Percentiles rank a stretch among this genome's conserved stretches.
phyloP scores from a whole-genome alignment of 2,329 filamentous ascomycete genomes.

The Lomentospora prolificans region DNA sequence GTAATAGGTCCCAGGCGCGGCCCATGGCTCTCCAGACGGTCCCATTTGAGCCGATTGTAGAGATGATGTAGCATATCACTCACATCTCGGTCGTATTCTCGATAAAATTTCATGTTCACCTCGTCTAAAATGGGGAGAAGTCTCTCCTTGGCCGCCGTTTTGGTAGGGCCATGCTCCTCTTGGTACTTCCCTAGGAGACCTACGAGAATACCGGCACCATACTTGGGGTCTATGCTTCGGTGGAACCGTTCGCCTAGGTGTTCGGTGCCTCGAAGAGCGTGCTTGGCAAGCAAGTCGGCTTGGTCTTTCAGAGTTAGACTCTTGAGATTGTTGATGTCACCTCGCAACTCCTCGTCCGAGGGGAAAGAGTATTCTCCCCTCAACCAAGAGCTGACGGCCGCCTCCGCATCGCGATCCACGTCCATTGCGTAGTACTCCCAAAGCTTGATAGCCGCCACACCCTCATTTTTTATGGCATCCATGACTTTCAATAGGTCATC shows the following conservation, averaged over 20 bases:
- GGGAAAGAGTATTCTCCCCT: constrained; percentile 46
- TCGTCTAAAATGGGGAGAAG: constrained; percentile 63
- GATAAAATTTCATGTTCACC: constrained; percentile 79
- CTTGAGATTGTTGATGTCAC: constrained; percentile 38
- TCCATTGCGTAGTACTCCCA: constrained; percentile 93
- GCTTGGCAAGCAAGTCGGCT: constrained; percentile 54
- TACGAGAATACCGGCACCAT: constrained; percentile 55
- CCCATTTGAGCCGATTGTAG: constrained; percentile 90
- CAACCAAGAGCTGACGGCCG: constrained; percentile 63
- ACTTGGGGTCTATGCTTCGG: constrained; percentile 57
- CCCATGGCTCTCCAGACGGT: constrained; percentile 83
- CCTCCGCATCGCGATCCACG: constrained; percentile 60
- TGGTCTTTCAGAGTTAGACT: constrained; percentile 35
- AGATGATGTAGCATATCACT: constrained; percentile 80
- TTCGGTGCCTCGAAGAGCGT: constrained; percentile 62
- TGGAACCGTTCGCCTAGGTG: constrained; percentile 72
- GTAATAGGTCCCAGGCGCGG: constrained; percentile 77
- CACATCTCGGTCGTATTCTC: constrained; percentile 80
- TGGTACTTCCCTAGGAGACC: constrained; percentile 38
- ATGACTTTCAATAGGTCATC: constrained; percentile 75
- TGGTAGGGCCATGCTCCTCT: constrained; percentile 21
- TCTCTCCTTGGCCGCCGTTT: constrained; percentile 35
- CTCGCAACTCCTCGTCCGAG: constrained; percentile 23
- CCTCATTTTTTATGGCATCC: constrained; percentile 71
- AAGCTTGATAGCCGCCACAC: constrained; percentile 65